Conservation (phyloP, 2,329 filamentous ascomycete genomes). For the Leptodontidium sp. region DNA sequence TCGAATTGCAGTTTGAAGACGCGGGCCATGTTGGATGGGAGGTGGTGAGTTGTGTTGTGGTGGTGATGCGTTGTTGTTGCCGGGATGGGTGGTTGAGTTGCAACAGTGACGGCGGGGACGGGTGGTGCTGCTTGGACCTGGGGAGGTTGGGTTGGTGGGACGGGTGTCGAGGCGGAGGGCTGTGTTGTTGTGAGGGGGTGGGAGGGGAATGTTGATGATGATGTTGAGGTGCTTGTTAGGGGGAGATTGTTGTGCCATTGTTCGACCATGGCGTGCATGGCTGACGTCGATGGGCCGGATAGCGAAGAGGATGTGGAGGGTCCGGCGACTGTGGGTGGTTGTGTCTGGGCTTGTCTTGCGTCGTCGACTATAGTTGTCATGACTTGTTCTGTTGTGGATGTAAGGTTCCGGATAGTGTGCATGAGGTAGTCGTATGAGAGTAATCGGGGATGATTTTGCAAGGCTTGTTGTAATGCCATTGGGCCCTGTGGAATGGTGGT, state of each 20-base stretch:
- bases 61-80: conserved; percentile 17
- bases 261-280: not conserved
- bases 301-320: not conserved
- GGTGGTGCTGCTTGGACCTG: not conserved
- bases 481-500: conserved; percentile 59
- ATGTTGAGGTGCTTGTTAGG: not conserved
- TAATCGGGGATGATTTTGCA: conserved; percentile 41
- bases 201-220: not conserved
- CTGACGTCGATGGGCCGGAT: not conserved
- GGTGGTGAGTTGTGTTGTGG: conserved; percentile 35
- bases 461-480: conserved; percentile 48
- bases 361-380: conserved; percentile 33
- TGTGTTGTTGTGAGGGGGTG: conserved; percentile 2
- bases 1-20: conserved; percentile 99
- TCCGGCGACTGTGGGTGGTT: not conserved
- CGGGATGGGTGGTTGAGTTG: conserved; percentile 8
- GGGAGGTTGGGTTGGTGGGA: conserved; percentile 6
- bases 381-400: conserved; percentile 27
- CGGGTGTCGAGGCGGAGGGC: not conserved
- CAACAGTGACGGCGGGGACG: conserved; percentile 30
- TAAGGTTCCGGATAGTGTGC: conserved; percentile 31
- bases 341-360: conserved; percentile 29
- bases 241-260: conserved; percentile 10
- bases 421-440: conserved; percentile 34
- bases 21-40: conserved; percentile 49